Conservation (phyloP, 257 asterid species). For the Lycium ferocissimum region DNA sequence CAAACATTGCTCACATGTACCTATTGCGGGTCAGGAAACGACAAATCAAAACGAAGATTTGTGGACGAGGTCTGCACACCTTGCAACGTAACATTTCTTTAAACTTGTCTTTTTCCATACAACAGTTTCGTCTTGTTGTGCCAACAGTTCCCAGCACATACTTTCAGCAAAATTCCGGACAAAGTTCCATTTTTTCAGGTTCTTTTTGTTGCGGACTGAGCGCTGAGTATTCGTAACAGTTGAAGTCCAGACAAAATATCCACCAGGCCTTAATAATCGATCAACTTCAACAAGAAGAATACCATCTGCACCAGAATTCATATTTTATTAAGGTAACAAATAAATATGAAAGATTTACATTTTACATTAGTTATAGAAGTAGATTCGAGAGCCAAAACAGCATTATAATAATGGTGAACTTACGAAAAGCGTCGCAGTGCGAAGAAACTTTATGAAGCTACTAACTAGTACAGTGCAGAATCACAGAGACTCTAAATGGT, state of each 20-base stretch:
- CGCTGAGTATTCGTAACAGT: conserved; percentile 79
- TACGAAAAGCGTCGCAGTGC: not conserved
- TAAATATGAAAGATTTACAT: not conserved
- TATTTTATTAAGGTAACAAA: not conserved
- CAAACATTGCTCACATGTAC: not conserved
- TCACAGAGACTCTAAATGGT: not conserved
- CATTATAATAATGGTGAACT: not conserved
- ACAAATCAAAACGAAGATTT: conserved; percentile 25
- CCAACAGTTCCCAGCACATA: conserved; percentile 92
- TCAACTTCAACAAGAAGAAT: conserved; percentile 81
- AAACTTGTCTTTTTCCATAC: conserved; percentile 93
- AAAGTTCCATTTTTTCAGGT: conserved; percentile 80
- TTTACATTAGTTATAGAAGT: not conserved
- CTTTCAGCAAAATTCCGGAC: conserved; percentile 64
- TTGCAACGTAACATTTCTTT: conserved; percentile 70
- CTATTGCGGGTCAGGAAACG: not conserved
- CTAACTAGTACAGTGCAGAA: not conserved
- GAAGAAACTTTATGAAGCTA: not conserved
- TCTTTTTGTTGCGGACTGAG: conserved; percentile 71
- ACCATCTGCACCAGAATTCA: conserved; percentile 68
- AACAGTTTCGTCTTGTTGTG: conserved; percentile 94
- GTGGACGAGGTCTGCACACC: conserved; percentile 48
- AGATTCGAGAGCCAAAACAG: not conserved
- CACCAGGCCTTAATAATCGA: conserved; percentile 95
- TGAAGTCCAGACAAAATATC: conserved; percentile 99